Conservation (phyloP, 2,329 filamentous ascomycete species). For the Pleurostoma richardsiae region DNA sequence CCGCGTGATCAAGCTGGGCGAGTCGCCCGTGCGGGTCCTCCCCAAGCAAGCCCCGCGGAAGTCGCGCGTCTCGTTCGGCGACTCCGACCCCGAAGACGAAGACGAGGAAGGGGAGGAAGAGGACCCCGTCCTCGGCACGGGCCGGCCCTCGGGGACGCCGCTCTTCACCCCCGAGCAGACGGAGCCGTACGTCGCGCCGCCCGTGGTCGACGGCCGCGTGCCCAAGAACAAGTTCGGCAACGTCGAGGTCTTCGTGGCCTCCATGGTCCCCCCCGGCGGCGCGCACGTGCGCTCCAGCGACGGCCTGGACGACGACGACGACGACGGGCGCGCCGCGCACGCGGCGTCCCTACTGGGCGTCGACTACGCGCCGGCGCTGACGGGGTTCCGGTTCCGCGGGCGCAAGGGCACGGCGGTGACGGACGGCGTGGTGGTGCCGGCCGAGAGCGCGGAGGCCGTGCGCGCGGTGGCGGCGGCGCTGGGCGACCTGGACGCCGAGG, state of each 20-base stretch:
- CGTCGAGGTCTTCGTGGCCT: constrained; percentile 86
- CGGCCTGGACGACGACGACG: constrained; percentile 44
- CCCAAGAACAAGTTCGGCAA: constrained; percentile 94
- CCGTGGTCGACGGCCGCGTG: constrained; percentile 68
- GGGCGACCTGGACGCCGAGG: constrained; percentile 58
- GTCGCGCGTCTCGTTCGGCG: constrained; percentile 1
- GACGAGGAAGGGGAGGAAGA: constrained; percentile 40
- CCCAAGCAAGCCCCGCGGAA: constrained; percentile 35
- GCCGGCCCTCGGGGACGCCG: constrained; percentile 43
- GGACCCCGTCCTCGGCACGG: constrained; percentile 35
- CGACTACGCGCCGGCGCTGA: constrained; percentile 86
- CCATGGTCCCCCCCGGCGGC: constrained; percentile 82
- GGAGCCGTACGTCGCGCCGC: constrained; percentile 67
- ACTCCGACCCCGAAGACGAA: constrained; percentile 28
- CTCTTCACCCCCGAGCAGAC: constrained; percentile 63
- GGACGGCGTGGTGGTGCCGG: constrained; percentile 70
- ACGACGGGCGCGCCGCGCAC: constrained; percentile 51
- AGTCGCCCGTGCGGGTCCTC: constrained; percentile 77
- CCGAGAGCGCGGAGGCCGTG: constrained; percentile 67
- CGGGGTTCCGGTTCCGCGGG: constrained; percentile 83
- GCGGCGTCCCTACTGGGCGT: constrained; percentile 74
- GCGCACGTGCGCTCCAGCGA: constrained; percentile 57
- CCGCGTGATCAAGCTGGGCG: constrained; percentile 68
- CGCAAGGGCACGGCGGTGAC: constrained; percentile 81
- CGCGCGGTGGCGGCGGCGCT: constrained; percentile 64